phyloP scores from a whole-genome alignment of 192 early-diverging fungal species.

The Gamsiella multidivaricata region DNA sequence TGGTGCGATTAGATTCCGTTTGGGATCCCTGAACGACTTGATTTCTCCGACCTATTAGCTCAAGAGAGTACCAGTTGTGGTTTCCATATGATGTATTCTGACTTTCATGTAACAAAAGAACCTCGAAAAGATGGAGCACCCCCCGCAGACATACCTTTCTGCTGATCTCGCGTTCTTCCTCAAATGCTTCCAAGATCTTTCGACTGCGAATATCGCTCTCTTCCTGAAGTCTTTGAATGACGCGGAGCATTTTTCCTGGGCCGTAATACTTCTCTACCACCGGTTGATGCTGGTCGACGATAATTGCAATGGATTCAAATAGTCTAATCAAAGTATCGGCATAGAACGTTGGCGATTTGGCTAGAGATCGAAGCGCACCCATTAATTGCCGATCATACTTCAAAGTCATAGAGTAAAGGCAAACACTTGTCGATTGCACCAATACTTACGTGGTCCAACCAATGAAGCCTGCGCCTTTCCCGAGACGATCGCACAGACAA shows the following conservation, averaged over 20 bases:
- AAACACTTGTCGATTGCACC: constrained; percentile 10
- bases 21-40: constrained; percentile 56
- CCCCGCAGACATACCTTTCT: constrained; percentile 51
- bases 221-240: constrained; percentile 89
- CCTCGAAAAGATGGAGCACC: neutral
- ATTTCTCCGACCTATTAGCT: constrained; percentile 65
- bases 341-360: constrained; percentile 68
- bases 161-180: constrained; percentile 72
- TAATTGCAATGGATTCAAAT: constrained; percentile 89
- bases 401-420: constrained; percentile 8
- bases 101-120: neutral
- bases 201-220: constrained; percentile 85
- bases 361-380: constrained; percentile 34
- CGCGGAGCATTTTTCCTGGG: constrained; percentile 84
- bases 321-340: constrained; percentile 84
- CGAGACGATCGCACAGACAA: constrained; percentile 83
- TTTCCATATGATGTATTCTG: too few species aligned
- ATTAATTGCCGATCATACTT: neutral
- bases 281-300: constrained; percentile 90
- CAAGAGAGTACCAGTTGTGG: too few species aligned
- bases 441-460: constrained; percentile 52
- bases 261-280: constrained; percentile 90
- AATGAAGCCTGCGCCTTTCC: constrained; percentile 80
- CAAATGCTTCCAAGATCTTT: constrained; percentile 83
- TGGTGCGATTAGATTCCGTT: constrained; percentile 3